A percentile compares a stretch with the other conserved stretches of the same genome.
Conservation (phyloP, 1,284 basidiomycete genomes). For the Hemileia vastatrix region DNA sequence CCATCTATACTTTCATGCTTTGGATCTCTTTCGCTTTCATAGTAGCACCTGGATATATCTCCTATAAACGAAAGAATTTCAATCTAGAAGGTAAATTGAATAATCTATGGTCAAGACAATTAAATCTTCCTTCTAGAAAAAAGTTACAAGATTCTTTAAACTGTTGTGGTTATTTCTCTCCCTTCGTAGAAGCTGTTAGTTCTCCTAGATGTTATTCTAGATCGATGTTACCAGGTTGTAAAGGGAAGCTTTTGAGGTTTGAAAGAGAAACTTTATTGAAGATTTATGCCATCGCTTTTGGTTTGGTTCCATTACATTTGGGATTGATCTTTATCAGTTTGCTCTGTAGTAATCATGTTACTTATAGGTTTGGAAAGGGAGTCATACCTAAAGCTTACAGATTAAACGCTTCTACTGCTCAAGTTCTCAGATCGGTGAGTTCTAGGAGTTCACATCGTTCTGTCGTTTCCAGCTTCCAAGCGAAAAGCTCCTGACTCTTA, state of each 20-base stretch:
- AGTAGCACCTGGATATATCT: constrained; percentile 59
- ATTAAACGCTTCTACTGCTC: constrained; percentile 46
- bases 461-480: too few relatives aligned
- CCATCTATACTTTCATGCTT: constrained; percentile 60
- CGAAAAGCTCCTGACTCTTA: too few relatives aligned
- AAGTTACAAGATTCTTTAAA: constrained; percentile 56
- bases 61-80: constrained; percentile 58
- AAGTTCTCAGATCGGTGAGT: too few relatives aligned
- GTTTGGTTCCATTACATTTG: constrained; percentile 58
- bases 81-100: constrained; percentile 66
- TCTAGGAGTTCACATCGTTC: too few relatives aligned
- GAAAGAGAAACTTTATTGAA: constrained; percentile 53
- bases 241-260: constrained; percentile 55
- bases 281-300: constrained; percentile 57
- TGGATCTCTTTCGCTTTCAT: constrained; percentile 59
- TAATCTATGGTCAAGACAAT: constrained; percentile 55
- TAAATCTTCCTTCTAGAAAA: constrained; percentile 53
- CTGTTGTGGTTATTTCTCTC: constrained; percentile 61
- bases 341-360: constrained; percentile 62
- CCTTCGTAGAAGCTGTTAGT: constrained; percentile 58
- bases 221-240: constrained; percentile 58
- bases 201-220: constrained; percentile 59
- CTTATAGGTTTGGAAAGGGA: constrained; percentile 65
- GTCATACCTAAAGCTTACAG: constrained; percentile 64
- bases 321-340: constrained; percentile 56